Conservation (phyloP, 2,329 filamentous ascomycete species). For the Elsinoe ampelina region DNA sequence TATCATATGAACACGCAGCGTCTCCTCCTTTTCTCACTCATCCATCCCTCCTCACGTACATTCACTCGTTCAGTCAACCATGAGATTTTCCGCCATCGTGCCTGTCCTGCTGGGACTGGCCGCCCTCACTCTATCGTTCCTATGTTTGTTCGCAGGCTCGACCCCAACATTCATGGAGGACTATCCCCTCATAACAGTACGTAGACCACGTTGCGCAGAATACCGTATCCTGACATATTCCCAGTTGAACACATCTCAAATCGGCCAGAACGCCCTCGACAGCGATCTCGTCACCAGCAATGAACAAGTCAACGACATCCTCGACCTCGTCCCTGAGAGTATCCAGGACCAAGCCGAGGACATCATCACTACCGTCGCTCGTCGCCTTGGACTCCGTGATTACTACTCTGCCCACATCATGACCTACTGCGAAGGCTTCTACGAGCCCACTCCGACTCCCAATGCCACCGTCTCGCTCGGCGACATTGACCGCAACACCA, state of each 20-base stretch:
- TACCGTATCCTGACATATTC: not conserved
- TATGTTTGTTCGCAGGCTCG: slow-evolving; percentile 53
- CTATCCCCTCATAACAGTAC: slow-evolving; percentile 48
- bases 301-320: slow-evolving; percentile 18
- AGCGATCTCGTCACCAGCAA: slow-evolving; percentile 21
- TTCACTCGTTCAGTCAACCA: slow-evolving; percentile 21
- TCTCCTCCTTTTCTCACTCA: not conserved
- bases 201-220: slow-evolving; percentile 5
- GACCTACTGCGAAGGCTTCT: slow-evolving; percentile 48
- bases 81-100: slow-evolving; percentile 42
- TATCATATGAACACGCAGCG: slow-evolving; percentile 10
- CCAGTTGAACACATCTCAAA: slow-evolving; percentile 48
- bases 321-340: slow-evolving; percentile 2
- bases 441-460: slow-evolving; percentile 33
- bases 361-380: slow-evolving; percentile 36
- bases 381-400: slow-evolving; percentile 46
- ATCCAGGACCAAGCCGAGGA: not conserved
- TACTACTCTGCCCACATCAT: slow-evolving; percentile 55
- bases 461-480: slow-evolving; percentile 33
- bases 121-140: slow-evolving; percentile 49
- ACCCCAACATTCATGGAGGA: slow-evolving; percentile 48
- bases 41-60: not conserved
- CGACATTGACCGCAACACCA: slow-evolving; percentile 43
- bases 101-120: slow-evolving; percentile 43
- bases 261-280: slow-evolving; percentile 35